These are phyloP conservation scores for Histomonas meleagridis DNA, from an alignment of 208 protist species.

Conservation along the genomic window DNA sequence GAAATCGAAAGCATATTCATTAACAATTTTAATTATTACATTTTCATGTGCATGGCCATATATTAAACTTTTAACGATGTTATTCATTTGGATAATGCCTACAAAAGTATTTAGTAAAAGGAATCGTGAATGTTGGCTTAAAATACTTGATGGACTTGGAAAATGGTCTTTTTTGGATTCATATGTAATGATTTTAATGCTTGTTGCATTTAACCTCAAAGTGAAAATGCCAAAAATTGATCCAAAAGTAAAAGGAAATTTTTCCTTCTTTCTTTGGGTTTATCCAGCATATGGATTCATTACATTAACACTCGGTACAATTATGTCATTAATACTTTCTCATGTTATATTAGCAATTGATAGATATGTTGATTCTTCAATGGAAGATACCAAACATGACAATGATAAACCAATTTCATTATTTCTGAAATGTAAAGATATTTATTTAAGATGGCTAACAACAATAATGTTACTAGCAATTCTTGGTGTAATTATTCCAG, in stretches of 20 bases:
- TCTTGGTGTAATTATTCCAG: no score
- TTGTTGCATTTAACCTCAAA: conserved; percentile 62
- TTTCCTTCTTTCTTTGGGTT: no score
- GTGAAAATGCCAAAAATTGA: conserved; percentile 41
- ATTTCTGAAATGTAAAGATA: no score
- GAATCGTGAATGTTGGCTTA: conserved; percentile 52
- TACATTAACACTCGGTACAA: background rate
- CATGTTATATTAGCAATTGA: background rate
- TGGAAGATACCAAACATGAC: no score
- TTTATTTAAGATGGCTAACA: no score
- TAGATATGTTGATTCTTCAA: background rate
- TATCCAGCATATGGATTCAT: background rate
- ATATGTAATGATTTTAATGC: conserved; percentile 74
- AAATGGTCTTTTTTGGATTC: conserved; percentile 78
- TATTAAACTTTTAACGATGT: conserved; percentile 65
- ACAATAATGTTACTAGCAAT: no score
- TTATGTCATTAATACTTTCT: background rate
- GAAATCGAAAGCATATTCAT: conserved; percentile 58
- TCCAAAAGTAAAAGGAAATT: no score
- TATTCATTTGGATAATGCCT: conserved; percentile 57
- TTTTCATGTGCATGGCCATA: conserved; percentile 80
- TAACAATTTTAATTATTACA: conserved; percentile 66
- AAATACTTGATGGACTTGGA: conserved; percentile 65
- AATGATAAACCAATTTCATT: no score
- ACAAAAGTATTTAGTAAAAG: conserved; percentile 54